Percentiles rank a stretch among this genome's conserved stretches.
Conservation (phyloP, 441 rosid genomes). For the Euphorbia schlechtendalii region DNA sequence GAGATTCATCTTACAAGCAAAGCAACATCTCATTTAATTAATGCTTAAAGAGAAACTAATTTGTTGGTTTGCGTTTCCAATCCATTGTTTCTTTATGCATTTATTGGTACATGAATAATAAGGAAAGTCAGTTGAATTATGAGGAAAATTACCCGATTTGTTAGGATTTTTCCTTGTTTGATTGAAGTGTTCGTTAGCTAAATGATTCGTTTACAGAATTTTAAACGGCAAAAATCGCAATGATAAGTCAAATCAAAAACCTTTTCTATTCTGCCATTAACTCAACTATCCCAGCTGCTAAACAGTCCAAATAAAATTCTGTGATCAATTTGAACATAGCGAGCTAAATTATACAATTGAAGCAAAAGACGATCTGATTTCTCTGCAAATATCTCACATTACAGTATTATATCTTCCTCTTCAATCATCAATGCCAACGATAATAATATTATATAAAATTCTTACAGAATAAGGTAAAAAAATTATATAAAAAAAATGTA, state of each 20-base stretch:
- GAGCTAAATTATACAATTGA: slow-evolving; percentile 33
- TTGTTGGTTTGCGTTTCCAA: slow-evolving; percentile 11
- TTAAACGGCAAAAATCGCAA: background rate
- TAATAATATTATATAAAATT: slow-evolving; percentile 27
- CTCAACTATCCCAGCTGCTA: slow-evolving; percentile 6
- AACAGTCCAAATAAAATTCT: slow-evolving; percentile 1
- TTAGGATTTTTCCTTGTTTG: background rate
- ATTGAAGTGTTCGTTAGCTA: background rate
- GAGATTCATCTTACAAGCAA: slow-evolving; percentile 10
- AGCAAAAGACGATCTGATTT: slow-evolving; percentile 26
- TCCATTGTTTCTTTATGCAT: background rate
- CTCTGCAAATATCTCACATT: slow-evolving; percentile 36
- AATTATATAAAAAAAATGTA: background rate
- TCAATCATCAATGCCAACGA: slow-evolving; percentile 24
- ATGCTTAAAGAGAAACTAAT: background rate
- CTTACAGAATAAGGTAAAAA: slow-evolving; percentile 21
- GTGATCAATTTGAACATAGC: background rate
- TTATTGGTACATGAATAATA: background rate
- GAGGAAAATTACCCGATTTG: too few species aligned
- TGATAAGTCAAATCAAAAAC: background rate
- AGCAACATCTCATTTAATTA: background rate
- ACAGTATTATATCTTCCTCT: slow-evolving; percentile 31
- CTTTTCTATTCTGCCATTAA: background rate
- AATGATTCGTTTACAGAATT: slow-evolving; percentile 1
- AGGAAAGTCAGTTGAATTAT: background rate